phyloP scores from a whole-genome alignment of 2,329 filamentous ascomycete genomes.

The Xylariaceae sp. region DNA sequence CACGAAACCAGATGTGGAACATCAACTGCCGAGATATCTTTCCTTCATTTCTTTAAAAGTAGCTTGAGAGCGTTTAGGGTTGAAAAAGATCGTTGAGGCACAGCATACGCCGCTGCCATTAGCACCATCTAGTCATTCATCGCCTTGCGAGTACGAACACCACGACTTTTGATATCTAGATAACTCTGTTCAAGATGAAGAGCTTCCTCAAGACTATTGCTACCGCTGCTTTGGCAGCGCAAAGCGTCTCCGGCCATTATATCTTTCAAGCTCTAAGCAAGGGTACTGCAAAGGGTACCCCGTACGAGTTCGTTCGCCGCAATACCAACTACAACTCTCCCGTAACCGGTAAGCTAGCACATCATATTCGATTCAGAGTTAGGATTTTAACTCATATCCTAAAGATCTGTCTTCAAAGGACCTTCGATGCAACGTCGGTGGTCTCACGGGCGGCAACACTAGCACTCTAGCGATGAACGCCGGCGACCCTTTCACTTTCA shows the following conservation, averaged over 20 bases:
- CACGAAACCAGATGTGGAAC: slow-evolving; percentile 8
- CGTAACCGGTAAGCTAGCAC: slow-evolving; percentile 42
- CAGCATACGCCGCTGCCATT: slow-evolving; percentile 17
- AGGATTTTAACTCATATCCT: not conserved
- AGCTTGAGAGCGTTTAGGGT: not conserved
- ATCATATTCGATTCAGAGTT: not conserved
- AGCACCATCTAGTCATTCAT: not conserved
- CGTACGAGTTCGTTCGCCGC: slow-evolving; percentile 48
- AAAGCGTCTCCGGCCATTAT: slow-evolving; percentile 47
- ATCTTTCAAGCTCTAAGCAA: slow-evolving; percentile 48
- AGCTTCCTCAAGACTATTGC: slow-evolving; percentile 36
- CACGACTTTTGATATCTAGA: not conserved
- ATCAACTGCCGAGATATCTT: slow-evolving; percentile 19
- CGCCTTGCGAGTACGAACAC: not conserved
- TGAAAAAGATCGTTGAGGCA: not conserved
- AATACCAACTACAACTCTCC: slow-evolving; percentile 57
- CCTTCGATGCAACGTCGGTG: slow-evolving; percentile 49
- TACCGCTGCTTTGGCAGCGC: slow-evolving; percentile 40
- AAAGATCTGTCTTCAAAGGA: slow-evolving; percentile 47
- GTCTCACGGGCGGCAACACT: slow-evolving; percentile 43
- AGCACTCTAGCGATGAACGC: slow-evolving; percentile 45
- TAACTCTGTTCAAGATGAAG: slow-evolving; percentile 39
- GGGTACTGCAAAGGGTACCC: slow-evolving; percentile 41
- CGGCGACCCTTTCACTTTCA: slow-evolving; percentile 49
- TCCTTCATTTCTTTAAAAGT: not conserved